These are phyloP conservation scores for Amanita polypyramis DNA, from an alignment of 768 basidiomycete species.

Conservation along the genomic window DNA sequence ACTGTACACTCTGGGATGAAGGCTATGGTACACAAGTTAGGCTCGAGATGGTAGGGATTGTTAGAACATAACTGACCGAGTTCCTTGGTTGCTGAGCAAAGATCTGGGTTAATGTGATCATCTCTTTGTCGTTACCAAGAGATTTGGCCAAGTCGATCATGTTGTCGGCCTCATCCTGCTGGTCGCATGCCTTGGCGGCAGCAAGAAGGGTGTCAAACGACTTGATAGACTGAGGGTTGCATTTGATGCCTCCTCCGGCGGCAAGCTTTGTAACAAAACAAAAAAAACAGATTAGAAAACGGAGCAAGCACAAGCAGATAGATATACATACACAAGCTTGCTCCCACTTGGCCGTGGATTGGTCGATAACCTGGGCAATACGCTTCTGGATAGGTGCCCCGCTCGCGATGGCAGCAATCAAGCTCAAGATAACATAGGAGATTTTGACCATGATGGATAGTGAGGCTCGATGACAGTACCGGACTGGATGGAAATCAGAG, in stretches of 20 bases:
- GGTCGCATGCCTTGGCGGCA: conserved; percentile 40
- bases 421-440: conserved; percentile 20
- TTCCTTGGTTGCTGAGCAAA: conserved; percentile 51
- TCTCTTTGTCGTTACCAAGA: conserved; percentile 32
- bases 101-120: conserved; percentile 43
- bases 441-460: conserved; percentile 21
- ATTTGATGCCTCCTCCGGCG: conserved; percentile 46
- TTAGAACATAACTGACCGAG: conserved; percentile 24
- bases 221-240: conserved; percentile 45
- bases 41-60: neutral
- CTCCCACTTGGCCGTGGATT: conserved; percentile 33
- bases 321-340: conserved; percentile 32
- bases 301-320: neutral
- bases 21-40: conserved; percentile 20
- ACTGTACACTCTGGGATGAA: conserved; percentile 31
- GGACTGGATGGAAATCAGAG: conserved; percentile 3
- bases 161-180: conserved; percentile 43
- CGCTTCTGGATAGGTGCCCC: conserved; percentile 31
- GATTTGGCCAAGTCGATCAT: conserved; percentile 37
- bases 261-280: conserved; percentile 23
- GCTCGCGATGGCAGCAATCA: conserved; percentile 20
- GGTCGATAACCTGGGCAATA: conserved; percentile 33
- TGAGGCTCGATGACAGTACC: conserved; percentile 8
- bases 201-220: conserved; percentile 54
- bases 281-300: neutral